A percentile compares a stretch with the other conserved stretches of the same genome.
phyloP scores from a whole-genome alignment of 441 rosid genomes.

The Gossypium lobatum region DNA sequence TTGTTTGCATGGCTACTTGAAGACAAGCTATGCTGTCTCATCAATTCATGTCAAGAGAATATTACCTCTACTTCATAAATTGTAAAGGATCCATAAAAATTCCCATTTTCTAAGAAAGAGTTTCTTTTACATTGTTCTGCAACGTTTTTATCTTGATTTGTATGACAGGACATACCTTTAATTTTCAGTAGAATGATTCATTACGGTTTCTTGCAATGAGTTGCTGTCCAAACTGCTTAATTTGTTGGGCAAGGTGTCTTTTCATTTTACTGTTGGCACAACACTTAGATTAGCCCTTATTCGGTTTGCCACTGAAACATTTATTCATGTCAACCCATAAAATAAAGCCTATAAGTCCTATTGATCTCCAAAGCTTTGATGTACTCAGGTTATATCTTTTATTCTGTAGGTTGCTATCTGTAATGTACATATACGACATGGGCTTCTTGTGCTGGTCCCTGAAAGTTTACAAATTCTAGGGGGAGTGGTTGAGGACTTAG shows the following conservation, averaged over 20 bases:
- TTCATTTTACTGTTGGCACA: neutral
- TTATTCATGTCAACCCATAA: conserved; percentile 4
- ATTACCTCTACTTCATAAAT: neutral
- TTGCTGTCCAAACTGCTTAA: neutral
- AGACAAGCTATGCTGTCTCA: neutral
- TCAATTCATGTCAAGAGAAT: neutral
- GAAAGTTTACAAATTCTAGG: conserved; percentile 81
- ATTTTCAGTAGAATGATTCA: neutral
- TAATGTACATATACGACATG: conserved; percentile 70
- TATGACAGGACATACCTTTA: neutral
- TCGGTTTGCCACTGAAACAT: neutral
- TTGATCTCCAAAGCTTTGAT: conserved; percentile 8
- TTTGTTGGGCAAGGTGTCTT: neutral
- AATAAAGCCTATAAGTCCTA: neutral
- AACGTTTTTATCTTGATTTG: neutral
- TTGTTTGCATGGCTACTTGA: conserved; percentile 9
- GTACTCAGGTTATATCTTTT: conserved; percentile 7
- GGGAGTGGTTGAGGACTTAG: conserved; percentile 76
- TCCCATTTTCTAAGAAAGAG: neutral
- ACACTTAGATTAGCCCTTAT: neutral
- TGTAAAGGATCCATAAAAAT: neutral
- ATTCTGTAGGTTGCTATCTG: conserved; percentile 62
- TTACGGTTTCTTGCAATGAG: neutral
- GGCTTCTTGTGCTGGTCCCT: conserved; percentile 82
- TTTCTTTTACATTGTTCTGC: neutral